Conservation (phyloP, 2,329 filamentous ascomycete genomes). For the Fulvia fulva region DNA sequence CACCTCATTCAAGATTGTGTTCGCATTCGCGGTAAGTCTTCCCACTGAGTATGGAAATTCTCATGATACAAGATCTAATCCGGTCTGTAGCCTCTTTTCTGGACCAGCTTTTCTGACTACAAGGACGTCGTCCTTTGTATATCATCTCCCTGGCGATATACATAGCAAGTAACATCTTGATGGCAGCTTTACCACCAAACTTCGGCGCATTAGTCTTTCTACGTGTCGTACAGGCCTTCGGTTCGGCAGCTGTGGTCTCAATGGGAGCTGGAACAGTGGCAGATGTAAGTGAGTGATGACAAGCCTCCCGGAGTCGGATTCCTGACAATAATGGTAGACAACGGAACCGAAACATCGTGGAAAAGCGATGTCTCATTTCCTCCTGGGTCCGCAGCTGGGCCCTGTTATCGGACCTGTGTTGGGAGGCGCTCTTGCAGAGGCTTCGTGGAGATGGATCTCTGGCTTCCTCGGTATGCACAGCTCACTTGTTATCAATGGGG, state of each 20-base stretch:
- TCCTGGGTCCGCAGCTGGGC: constrained; percentile 5
- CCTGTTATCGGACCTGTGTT: constrained; percentile 6
- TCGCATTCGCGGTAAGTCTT: constrained; percentile 5
- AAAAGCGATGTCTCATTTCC: neutral
- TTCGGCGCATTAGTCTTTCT: constrained; percentile 6
- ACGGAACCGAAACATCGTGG: too few species aligned
- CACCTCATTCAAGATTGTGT: constrained; percentile 4
- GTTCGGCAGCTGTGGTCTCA: constrained; percentile 6
- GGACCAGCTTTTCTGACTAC: constrained; percentile 8
- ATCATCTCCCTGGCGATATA: constrained; percentile 8
- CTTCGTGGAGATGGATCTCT: constrained; percentile 7
- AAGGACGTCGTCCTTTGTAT: constrained; percentile 6
- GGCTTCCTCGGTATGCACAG: neutral
- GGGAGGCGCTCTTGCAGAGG: constrained; percentile 4
- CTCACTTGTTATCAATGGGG: too few species aligned
- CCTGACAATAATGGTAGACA: too few species aligned
- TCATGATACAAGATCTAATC: too few species aligned
- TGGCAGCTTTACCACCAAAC: neutral
- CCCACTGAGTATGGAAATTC: too few species aligned
- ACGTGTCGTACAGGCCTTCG: constrained; percentile 8
- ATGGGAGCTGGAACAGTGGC: constrained; percentile 11
- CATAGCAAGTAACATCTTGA: neutral
- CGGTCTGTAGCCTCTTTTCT: constrained; percentile 3
- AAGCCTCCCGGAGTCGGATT: too few species aligned
- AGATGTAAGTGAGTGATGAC: neutral